Evolutionary conservation across 768 basidiomycete genomes (phyloP).

Genomic region (Suillus tomentosus): DNA sequence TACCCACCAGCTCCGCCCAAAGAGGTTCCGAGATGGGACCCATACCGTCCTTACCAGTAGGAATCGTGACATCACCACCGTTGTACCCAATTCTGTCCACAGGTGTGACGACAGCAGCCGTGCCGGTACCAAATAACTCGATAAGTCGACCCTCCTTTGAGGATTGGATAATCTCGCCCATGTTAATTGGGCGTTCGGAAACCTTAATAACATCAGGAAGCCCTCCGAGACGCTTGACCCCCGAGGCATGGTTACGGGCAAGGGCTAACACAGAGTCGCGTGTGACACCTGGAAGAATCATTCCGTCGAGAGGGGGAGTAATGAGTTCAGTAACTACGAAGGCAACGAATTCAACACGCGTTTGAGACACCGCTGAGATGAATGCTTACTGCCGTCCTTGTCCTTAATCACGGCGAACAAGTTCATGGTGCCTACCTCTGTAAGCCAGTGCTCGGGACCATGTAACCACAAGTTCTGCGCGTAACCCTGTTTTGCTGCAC

Average conservation of each 20-base stretch:
- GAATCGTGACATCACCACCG: constrained; percentile 53
- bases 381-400: constrained; percentile 58
- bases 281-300: constrained; percentile 71
- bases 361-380: constrained; percentile 1
- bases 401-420: constrained; percentile 79
- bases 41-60: constrained; percentile 71
- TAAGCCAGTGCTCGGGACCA: constrained; percentile 56
- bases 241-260: constrained; percentile 57
- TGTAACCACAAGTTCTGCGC: constrained; percentile 90
- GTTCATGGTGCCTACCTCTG: constrained; percentile 91
- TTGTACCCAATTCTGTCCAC: constrained; percentile 60
- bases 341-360: neutral
- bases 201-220: constrained; percentile 60
- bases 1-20: constrained; percentile 51
- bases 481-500: constrained; percentile 76
- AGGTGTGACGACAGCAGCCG: constrained; percentile 54
- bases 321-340: constrained; percentile 53
- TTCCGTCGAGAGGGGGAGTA: constrained; percentile 66
- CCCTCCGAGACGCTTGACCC: constrained; percentile 45
- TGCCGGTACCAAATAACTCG: constrained; percentile 54
- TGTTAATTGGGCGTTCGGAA: constrained; percentile 71
- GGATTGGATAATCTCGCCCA: constrained; percentile 68
- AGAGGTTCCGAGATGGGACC: constrained; percentile 61
- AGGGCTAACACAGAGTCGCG: constrained; percentile 53
- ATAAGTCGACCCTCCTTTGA: constrained; percentile 43